phyloP scores from a whole-genome alignment of 2,329 filamentous ascomycete genomes.

The Colletotrichum sp. region DNA sequence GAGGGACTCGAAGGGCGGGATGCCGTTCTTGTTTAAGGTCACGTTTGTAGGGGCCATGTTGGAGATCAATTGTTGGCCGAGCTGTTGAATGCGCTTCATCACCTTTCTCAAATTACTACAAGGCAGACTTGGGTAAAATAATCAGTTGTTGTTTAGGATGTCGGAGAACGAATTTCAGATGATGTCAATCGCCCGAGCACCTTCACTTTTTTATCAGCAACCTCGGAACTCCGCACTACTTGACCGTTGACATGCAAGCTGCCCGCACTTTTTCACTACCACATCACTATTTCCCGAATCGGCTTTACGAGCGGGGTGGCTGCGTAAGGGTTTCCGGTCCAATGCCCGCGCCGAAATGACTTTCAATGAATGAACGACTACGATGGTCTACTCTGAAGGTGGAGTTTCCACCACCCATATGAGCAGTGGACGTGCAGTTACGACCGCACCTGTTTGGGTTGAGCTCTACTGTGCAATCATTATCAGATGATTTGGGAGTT shows the following conservation, averaged over 20 bases:
- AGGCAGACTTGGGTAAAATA: background rate
- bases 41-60: background rate
- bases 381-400: background rate
- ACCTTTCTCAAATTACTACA: background rate
- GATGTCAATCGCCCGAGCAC: background rate
- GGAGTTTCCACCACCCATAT: background rate
- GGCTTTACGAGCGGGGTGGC: background rate
- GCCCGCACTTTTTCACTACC: background rate
- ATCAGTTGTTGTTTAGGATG: background rate
- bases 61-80: background rate
- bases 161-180: background rate
- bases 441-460: too few relatives aligned
- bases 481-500: background rate
- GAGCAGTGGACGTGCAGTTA: background rate
- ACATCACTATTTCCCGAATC: background rate
- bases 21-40: conserved; percentile 41
- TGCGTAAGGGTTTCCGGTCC: background rate
- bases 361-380: background rate
- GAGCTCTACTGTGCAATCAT: too few relatives aligned
- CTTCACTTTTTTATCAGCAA: background rate
- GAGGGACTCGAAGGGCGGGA: conserved; percentile 52
- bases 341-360: background rate
- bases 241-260: background rate
- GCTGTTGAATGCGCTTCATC: conserved; percentile 4
- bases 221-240: background rate